These are phyloP conservation scores for Penicillium sp. DNA, from an alignment of 2,329 filamentous ascomycete species.

Conservation along the genomic window DNA sequence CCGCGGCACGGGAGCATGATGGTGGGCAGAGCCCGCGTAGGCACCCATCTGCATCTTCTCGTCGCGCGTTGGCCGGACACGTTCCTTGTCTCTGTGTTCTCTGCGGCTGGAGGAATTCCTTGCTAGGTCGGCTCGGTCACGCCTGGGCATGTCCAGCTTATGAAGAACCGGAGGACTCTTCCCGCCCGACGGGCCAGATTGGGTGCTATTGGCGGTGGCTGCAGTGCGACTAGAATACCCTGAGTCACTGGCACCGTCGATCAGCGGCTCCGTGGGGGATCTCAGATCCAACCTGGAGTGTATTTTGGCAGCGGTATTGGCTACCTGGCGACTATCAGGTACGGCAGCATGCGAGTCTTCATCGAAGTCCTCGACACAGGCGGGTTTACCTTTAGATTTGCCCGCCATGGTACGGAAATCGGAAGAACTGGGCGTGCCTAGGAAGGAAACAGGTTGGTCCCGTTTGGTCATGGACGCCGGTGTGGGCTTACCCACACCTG, in stretches of 20 bases:
- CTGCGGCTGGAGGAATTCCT: slow-evolving; percentile 29
- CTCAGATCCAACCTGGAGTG: slow-evolving; percentile 42
- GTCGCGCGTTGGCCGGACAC: slow-evolving; percentile 26
- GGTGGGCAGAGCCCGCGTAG: slow-evolving; percentile 29
- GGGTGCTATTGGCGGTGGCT: slow-evolving; percentile 49
- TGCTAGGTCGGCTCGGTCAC: slow-evolving; percentile 20
- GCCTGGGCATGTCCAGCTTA: slow-evolving; percentile 36
- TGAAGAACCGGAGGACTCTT: slow-evolving; percentile 33
- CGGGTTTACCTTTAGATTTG: slow-evolving; percentile 33
- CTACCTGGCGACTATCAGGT: slow-evolving; percentile 45
- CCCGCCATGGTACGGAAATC: slow-evolving; percentile 33
- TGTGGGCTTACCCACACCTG: slow-evolving; percentile 13
- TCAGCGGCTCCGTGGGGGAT: slow-evolving; percentile 32
- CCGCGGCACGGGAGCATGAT: slow-evolving; percentile 26
- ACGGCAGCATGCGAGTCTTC: slow-evolving; percentile 41
- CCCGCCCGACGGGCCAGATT: slow-evolving; percentile 46
- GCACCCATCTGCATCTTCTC: slow-evolving; percentile 36
- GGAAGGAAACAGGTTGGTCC: slow-evolving; percentile 23
- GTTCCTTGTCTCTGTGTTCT: slow-evolving; percentile 31
- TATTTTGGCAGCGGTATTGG: slow-evolving; percentile 44
- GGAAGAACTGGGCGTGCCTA: slow-evolving; percentile 27
- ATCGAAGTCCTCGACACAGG: slow-evolving; percentile 47
- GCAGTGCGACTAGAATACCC: slow-evolving; percentile 58
- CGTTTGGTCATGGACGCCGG: slow-evolving; percentile 16
- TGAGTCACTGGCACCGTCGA: slow-evolving; percentile 55